Evolutionary conservation across 495 filamentous ascomycete species (phyloP), one percentile per base, ranked within the genome.

Genomic region (Neurospora sp.): DNA sequence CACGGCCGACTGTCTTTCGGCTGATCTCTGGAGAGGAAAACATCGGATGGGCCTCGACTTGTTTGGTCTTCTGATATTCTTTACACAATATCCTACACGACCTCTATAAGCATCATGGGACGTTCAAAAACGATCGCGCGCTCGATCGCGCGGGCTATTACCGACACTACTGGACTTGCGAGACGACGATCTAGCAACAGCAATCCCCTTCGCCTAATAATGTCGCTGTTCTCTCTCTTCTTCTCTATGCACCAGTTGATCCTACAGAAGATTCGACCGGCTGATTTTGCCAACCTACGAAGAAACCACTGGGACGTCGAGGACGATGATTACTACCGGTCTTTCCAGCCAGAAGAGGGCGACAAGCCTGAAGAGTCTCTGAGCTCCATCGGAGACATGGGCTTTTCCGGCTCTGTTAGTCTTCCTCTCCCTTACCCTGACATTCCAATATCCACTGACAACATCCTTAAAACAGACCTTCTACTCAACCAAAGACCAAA

Each of bases 401-500:
- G 79, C 0, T 80, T 81, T 69, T 81, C 79, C 0, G 79, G 79
- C 0, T 81, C 79, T 7, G 79, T 79, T n/a, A 44, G 79, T 75
- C 4, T 40, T 40, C 9, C 8, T 39, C 22, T 14, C 2, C 3
- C 1, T 20, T 8, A 35, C 38, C 1, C 22, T 17, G n/a, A 1
- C 27, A 27, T 45, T 10, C 22, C 40, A 35, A 71, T 42, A 40
- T 38, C 10, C 1, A 10, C 5, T 70, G 0, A 20, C 53, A 16
- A 14, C 41, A 8, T 16, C 10, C 1, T 1, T 38, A 7, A 4
- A 40, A n/a, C 65, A 81, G 85, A 91, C 90, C n/a, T 93, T 93
- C 80, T 90, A 90, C 79, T 82, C 82, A 27, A 92, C 90, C 0
- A 75, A 83, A 27, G 86, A 92, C 74, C 81, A 82, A 20, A 86